These are phyloP conservation scores for Pyricularia pennisetigena DNA, from an alignment of 2,329 filamentous ascomycete species.

Conservation along the genomic window DNA sequence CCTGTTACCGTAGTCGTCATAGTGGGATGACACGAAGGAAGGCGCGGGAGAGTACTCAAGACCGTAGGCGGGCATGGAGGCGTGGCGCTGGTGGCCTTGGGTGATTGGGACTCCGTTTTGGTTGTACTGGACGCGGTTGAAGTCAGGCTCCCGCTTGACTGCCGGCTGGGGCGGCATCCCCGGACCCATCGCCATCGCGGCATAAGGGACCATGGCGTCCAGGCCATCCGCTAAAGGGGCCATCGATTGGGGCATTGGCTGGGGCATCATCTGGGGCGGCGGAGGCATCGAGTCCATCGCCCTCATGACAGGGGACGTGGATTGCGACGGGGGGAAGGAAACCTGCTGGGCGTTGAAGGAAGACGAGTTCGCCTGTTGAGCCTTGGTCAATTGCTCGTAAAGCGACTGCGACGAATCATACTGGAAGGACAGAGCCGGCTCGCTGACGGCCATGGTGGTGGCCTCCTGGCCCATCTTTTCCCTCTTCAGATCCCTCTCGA, in stretches of 20 bases:
- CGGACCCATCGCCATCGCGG: slow-evolving; percentile 60
- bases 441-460: slow-evolving; percentile 91
- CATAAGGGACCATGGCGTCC: slow-evolving; percentile 65
- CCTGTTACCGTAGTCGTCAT: slow-evolving; percentile 94
- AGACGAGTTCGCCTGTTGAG: slow-evolving; percentile 95
- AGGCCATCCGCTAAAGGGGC: slow-evolving; percentile 51
- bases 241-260: slow-evolving; percentile 37
- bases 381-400: slow-evolving; percentile 98
- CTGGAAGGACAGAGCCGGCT: slow-evolving; percentile 95
- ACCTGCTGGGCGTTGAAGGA: slow-evolving; percentile 78
- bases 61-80: slow-evolving; percentile 92
- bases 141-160: slow-evolving; percentile 86
- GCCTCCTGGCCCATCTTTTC: slow-evolving; percentile 99
- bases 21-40: slow-evolving; percentile 97
- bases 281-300: slow-evolving; percentile 89
- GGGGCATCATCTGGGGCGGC: slow-evolving; percentile 43
- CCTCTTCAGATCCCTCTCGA: slow-evolving; percentile 94
- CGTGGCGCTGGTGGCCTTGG: slow-evolving; percentile 81
- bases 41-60: slow-evolving; percentile 97
- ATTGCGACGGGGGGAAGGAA: slow-evolving; percentile 64
- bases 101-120: slow-evolving; percentile 80
- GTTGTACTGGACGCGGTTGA: slow-evolving; percentile 74
- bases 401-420: slow-evolving; percentile 98
- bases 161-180: slow-evolving; percentile 59
- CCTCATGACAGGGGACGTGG: slow-evolving; percentile 80